Evolutionary conservation across 768 basidiomycete species (phyloP), one percentile per base, ranked within the genome.

Genomic region (Neoboletus magnificus): DNA sequence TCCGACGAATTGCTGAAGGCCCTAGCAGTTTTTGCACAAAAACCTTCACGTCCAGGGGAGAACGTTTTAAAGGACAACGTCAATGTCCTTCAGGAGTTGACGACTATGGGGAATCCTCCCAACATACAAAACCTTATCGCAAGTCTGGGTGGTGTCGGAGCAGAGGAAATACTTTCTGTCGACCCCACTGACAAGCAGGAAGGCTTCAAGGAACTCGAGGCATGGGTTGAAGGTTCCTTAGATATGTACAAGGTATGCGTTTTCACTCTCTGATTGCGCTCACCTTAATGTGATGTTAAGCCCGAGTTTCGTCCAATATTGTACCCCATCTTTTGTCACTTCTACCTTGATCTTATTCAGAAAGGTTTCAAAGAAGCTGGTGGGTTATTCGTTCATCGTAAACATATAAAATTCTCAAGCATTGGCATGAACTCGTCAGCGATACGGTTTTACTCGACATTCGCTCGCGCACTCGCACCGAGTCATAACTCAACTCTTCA

Each of bases 241-340:
- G 92, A 93, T 66, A 93, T 93, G 89, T 93, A 93, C 70, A 77
- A 88, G 70, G 91, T 90, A 75, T 62, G 82, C 74, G 9, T 37
- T 22, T 27, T 51, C 35, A 23, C 41, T 32, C 32, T 43, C 39
- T 20, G 30, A 16, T 30, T 33, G 30, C 16, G 29, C 25, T 51
- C 41, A n/a, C 37, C 50, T 48, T 67, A n/a, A 69, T 33, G 50
- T 37, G 20, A 30, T 50, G 8, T 20, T 9, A 51, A 98, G 90
- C 92, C 93, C 52, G 95, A 99, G 72, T 89, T 99, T 63, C 81
- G 90, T 43, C 94, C 92, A 43, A 88, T 99, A 35, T 74, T 97
- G 16, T 97, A 94, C 67, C 97, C 97, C 3, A 90, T 99, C 58
- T 98, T 98, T 68, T 93, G 91, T 48, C 93, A 99, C 72, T 98